Evolutionary conservation across 2,329 filamentous ascomycete species (phyloP).

Genomic region (Periconia digitata): DNA sequence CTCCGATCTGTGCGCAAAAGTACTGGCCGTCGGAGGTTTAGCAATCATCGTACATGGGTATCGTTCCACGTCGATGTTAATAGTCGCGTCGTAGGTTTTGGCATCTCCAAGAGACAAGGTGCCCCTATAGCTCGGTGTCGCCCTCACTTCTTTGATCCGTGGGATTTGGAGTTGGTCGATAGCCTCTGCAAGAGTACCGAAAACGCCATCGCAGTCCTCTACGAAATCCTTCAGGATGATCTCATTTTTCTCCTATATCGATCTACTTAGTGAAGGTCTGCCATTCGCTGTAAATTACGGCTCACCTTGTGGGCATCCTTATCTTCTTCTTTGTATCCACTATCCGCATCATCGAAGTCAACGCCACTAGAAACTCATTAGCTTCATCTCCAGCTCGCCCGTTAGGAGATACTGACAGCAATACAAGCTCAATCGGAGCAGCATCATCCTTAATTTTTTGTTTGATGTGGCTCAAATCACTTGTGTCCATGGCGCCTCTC

Average conservation of each 20-base stretch:
- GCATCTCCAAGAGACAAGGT: slow-evolving; percentile 77
- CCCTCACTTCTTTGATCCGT: slow-evolving; percentile 71
- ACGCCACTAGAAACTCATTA: slow-evolving; percentile 64
- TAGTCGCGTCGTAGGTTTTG: slow-evolving; percentile 69
- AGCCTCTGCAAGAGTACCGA: slow-evolving; percentile 85
- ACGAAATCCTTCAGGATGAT: slow-evolving; percentile 64
- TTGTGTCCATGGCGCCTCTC: slow-evolving; percentile 69
- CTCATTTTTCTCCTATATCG: slow-evolving; percentile 70
- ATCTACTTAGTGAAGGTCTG: slow-evolving; percentile 14
- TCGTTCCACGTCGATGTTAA: slow-evolving; percentile 84
- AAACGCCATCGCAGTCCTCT: slow-evolving; percentile 67
- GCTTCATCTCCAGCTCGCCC: background rate
- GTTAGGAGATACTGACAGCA: slow-evolving; percentile 64
- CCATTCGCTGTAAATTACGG: background rate
- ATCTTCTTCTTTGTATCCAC: slow-evolving; percentile 87
- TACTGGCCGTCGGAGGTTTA: slow-evolving; percentile 72
- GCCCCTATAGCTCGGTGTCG: slow-evolving; percentile 79
- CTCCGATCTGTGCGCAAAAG: slow-evolving; percentile 64
- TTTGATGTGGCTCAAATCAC: slow-evolving; percentile 70
- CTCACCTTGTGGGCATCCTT: slow-evolving; percentile 71
- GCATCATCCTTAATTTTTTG: slow-evolving; percentile 63
- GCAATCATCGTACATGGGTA: slow-evolving; percentile 86
- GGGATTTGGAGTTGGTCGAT: slow-evolving; percentile 78
- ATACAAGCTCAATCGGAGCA: slow-evolving; percentile 70
- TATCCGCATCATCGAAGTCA: slow-evolving; percentile 91